Evolutionary conservation across 345 rosid species (phyloP).

Genomic region (Ceriops tagal): DNA sequence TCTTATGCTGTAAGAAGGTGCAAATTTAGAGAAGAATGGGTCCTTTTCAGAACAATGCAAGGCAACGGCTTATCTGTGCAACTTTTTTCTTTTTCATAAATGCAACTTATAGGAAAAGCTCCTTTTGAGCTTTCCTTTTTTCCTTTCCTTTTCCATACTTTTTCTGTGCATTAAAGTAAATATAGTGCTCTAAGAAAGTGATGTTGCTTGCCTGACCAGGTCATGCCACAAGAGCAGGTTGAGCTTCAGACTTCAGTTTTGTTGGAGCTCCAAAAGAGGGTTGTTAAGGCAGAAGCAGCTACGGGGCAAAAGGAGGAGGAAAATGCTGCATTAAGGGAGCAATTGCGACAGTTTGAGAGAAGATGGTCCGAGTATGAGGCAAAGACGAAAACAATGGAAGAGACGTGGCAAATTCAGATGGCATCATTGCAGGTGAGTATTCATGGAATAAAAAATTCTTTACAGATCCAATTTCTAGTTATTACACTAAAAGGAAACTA

Average conservation of each 20-base stretch:
- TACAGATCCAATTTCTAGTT: not conserved
- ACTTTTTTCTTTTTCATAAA: too few species aligned
- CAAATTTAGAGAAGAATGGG: too few species aligned
- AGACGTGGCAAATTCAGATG: slow-evolving; percentile 92
- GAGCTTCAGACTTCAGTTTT: slow-evolving; percentile 49
- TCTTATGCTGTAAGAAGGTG: too few species aligned
- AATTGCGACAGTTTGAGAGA: slow-evolving; percentile 61
- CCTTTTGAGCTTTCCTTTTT: not conserved
- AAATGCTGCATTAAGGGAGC: slow-evolving; percentile 65
- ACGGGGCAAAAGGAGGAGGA: slow-evolving; percentile 76
- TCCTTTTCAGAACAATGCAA: too few species aligned
- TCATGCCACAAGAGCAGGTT: slow-evolving; percentile 49
- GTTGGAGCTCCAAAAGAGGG: slow-evolving; percentile 68
- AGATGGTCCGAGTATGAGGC: slow-evolving; percentile 78
- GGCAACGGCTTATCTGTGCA: too few species aligned
- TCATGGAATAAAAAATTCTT: not conserved
- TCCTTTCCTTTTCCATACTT: not conserved
- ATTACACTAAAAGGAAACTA: too few species aligned
- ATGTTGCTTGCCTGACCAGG: slow-evolving; percentile 39
- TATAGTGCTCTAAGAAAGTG: slow-evolving; percentile 9
- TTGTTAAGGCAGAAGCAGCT: slow-evolving; percentile 64
- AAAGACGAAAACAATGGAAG: slow-evolving; percentile 94
- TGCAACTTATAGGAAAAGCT: too few species aligned
- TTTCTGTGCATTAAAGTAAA: slow-evolving; percentile 2
- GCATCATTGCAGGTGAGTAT: slow-evolving; percentile 71